These are phyloP conservation scores for Tetradesmus obliquus DNA, from an alignment of 139 green algal species.

Conservation along the genomic window DNA sequence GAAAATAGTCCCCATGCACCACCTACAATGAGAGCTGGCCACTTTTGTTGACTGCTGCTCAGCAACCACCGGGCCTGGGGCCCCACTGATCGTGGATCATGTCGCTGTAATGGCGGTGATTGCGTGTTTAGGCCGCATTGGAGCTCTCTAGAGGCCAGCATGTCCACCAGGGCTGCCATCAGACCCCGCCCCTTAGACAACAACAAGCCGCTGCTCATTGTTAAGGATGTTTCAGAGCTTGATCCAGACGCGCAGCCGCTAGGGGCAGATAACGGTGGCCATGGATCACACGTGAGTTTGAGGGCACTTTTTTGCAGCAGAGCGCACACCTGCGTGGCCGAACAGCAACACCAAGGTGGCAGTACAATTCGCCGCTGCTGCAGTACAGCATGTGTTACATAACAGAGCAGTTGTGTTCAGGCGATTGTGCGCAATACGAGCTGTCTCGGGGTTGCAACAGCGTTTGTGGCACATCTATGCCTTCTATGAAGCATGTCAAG, in stretches of 20 bases:
- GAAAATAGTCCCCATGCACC: neutral
- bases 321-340: neutral
- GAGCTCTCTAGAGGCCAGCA: conserved; percentile 49
- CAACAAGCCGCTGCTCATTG: conserved; percentile 76
- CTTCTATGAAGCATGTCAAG: neutral
- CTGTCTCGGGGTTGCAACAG: neutral
- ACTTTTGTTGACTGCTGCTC: conserved; percentile 2
- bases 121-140: neutral
- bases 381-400: neutral
- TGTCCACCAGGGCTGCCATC: conserved; percentile 51
- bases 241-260: conserved; percentile 1
- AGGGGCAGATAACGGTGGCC: conserved; percentile 1
- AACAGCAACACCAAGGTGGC: neutral
- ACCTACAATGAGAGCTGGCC: neutral
- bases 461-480: neutral
- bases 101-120: neutral
- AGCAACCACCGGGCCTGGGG: neutral
- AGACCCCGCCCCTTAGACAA: conserved; percentile 82
- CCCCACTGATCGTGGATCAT: neutral
- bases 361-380: neutral
- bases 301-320: neutral
- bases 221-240: conserved; percentile 71
- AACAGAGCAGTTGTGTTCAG: neutral
- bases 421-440: neutral
- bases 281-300: neutral